Evolutionary conservation across 257 asterid genomes (phyloP), one percentile per base, ranked within the genome.

Genomic region (Petunia axillaris): DNA sequence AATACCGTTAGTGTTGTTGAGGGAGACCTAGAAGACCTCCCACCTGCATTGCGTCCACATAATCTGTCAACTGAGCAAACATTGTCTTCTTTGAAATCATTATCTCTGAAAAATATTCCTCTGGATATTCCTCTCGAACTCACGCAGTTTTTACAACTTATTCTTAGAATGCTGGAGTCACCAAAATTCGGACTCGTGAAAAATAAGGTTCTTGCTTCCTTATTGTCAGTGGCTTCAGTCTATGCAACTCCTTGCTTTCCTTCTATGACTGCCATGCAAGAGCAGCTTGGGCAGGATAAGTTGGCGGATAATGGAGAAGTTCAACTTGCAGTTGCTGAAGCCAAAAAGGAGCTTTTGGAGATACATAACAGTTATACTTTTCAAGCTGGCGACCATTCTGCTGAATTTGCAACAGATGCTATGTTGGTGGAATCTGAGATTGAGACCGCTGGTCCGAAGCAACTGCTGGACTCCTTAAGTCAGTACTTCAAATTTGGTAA

Each of bases 1-100:
- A 93, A 90, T 81, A 90, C 93, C 43, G 95, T 87, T 79, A 85
- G 87, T 85, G 86, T 87, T 76, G 86, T 91, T 81, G 97, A 96
- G 79, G 99, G 99, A 85, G 90, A 94, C 86, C 91, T 91, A 44
- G 98, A 92, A 84, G 98, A 96, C 85, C 93, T 96, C 48, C 99
- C 99, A 41, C 90, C 94, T 84, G 98, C 98, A 50, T 89, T 96
- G 79, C 92, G 85, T 82, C 89, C 95, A 79, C 87, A 83, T 78
- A 91, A 80, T 82, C 83, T 85, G 48, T 85, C 91, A 79, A 84
- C 91, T 54, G 91, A 90, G 91, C 98, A 92, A 85, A 92, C 89
- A 74, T 78, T 85, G 60, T 86, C 90, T 83, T 88, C 97, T 76
- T 80, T 94, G 85, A 85, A 82, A 82, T 83, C 88, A 85, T 85